Evolutionary conservation across 306 rosid species (phyloP), one percentile per base, ranked within the genome.

Genomic region (Cicer chorassanicum): DNA sequence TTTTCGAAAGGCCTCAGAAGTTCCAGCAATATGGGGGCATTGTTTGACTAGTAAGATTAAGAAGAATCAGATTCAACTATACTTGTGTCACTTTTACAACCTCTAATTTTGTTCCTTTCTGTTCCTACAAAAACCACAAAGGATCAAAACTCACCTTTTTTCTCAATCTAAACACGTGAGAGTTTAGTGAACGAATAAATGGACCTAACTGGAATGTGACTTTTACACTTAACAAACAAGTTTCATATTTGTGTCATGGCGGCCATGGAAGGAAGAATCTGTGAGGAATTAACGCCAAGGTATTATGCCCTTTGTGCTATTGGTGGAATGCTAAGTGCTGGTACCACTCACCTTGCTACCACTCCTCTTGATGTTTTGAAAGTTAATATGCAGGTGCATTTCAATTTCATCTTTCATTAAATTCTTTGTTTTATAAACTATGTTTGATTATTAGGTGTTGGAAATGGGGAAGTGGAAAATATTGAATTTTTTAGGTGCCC

Each of bases 281-380:
- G 56, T 8, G 84, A 79, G 62, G 84, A 85, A 54, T 66, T 82
- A 38, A 79, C 70, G 13, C 77, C 90, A 2, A 82, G 84, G 77
- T 87, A 87, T 76, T 87, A 75, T 19, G 90, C 83, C 48, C 74
- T 84, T 71, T 87, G 90, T 43, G 80, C 81, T 63, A 71, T 84
- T 43, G 90, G 86, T 57, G 90, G 90, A 79, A 87, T 83, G 90
- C 81, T 87, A 74, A 87, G 90, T 79, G 88, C 90, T 54, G 90
- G 88, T 50, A 84, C 90, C 45, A 87, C 90, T 70, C 90, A 87
- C 72, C 72, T 87, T 36, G 88, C 79, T 15, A 76, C 21, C 38
- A 87, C 90, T 79, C 90, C 90, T 48, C 73, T 87, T 66, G 85
- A 87, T n/a, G 90, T 84, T 44, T 70, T 87, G 65, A 87, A 87